Evolutionary conservation across 140 eudicot genomes (phyloP).

Genomic region (Anethum foeniculum): DNA sequence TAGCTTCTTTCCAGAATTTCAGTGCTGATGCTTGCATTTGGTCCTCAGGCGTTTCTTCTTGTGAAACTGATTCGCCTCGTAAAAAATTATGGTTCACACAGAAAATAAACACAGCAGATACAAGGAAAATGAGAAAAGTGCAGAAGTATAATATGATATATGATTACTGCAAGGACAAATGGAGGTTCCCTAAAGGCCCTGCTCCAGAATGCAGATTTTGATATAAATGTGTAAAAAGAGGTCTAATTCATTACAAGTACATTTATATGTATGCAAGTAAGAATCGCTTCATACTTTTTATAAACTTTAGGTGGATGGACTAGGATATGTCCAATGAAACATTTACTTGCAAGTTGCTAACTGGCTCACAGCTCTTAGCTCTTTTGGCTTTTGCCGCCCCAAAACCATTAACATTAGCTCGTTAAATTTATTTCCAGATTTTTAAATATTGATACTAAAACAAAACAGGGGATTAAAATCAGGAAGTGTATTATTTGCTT

Average conservation of each 20-base stretch:
- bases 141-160: conserved; percentile 57
- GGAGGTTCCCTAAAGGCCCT: conserved; percentile 54
- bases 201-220: conserved; percentile 39
- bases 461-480: not conserved
- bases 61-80: conserved; percentile 4
- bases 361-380: not conserved
- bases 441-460: not conserved
- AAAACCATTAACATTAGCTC: not conserved
- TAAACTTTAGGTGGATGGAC: not conserved
- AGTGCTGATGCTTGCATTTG: conserved; percentile 28
- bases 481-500: not conserved
- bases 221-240: not conserved
- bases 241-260: not conserved
- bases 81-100: conserved; percentile 26
- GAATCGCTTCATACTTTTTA: not conserved
- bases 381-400: not conserved
- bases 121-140: conserved; percentile 32
- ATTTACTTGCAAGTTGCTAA: not conserved
- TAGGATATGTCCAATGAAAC: not conserved
- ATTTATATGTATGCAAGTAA: not conserved
- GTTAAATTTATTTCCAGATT: not conserved
- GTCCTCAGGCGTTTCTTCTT: conserved; percentile 21
- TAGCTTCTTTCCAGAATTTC: conserved; percentile 40
- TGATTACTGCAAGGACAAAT: conserved; percentile 50
- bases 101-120: conserved; percentile 31